These are phyloP conservation scores for Cyberlindnera petersonii DNA, from an alignment of 805 yeast species.

Conservation along the genomic window DNA sequence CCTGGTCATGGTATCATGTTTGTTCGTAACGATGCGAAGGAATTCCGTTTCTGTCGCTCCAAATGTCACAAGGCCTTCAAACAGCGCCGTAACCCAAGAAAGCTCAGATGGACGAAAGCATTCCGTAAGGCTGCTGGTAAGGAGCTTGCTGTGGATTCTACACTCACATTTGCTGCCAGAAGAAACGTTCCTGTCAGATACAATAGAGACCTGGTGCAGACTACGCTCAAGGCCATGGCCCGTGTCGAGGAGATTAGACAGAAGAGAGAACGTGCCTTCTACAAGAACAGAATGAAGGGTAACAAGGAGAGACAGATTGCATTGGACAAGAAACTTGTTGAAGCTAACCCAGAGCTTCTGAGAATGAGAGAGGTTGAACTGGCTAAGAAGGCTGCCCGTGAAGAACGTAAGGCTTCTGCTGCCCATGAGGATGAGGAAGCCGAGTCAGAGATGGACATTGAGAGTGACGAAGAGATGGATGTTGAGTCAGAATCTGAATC, in stretches of 20 bases:
- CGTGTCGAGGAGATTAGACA: slow-evolving; percentile 94
- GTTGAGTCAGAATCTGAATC: slow-evolving; percentile 45
- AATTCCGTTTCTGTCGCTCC: slow-evolving; percentile 94
- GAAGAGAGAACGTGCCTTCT: slow-evolving; percentile 97
- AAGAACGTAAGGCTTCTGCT: slow-evolving; percentile 52
- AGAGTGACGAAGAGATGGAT: slow-evolving; percentile 44
- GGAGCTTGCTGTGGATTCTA: slow-evolving; percentile 95
- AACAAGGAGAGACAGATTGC: slow-evolving; percentile 84
- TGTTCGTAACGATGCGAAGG: slow-evolving; percentile 97
- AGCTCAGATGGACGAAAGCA: slow-evolving; percentile 97
- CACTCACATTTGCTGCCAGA: slow-evolving; percentile 93
- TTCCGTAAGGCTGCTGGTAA: slow-evolving; percentile 99
- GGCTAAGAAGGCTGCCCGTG: slow-evolving; percentile 68
- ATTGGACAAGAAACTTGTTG: slow-evolving; percentile 85
- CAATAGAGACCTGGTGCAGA: slow-evolving; percentile 92
- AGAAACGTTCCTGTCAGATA: slow-evolving; percentile 98
- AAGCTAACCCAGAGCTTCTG: slow-evolving; percentile 81
- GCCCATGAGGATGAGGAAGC: slow-evolving; percentile 44
- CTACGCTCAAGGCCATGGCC: slow-evolving; percentile 92
- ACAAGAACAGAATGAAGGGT: slow-evolving; percentile 98
- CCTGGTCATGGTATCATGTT: slow-evolving; percentile 95
- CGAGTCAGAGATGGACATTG: slow-evolving; percentile 55
- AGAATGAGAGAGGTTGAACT: slow-evolving; percentile 92
- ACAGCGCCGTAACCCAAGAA: slow-evolving; percentile 97
- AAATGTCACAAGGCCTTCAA: slow-evolving; percentile 97